Conservation (phyloP, 352 stramenopile genomes). For the Globisporangium apiculatum region DNA sequence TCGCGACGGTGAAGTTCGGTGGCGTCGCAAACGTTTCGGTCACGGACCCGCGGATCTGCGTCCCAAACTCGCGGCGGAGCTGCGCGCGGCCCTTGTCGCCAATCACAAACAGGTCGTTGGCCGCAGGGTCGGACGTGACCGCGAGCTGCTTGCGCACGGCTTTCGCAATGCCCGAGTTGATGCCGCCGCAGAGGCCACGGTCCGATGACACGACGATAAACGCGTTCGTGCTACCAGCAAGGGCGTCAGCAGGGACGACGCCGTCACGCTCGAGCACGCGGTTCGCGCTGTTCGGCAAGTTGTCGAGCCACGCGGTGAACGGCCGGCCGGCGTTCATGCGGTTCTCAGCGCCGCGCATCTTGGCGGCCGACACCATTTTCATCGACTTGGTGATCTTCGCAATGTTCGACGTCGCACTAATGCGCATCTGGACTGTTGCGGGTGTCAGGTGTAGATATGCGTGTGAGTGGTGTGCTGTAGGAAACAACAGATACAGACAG, state of each 20-base stretch:
- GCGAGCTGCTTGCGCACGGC: constrained; percentile 77
- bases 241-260: constrained; percentile 74
- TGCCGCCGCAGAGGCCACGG: constrained; percentile 97
- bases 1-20: constrained; percentile 91
- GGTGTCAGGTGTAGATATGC: not conserved
- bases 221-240: constrained; percentile 75
- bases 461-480: not conserved
- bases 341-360: constrained; percentile 97
- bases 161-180: constrained; percentile 97
- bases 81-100: constrained; percentile 96
- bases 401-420: constrained; percentile 98
- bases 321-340: constrained; percentile 77
- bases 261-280: constrained; percentile 86
- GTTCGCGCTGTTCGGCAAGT: constrained; percentile 67
- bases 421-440: constrained; percentile 89
- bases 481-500: not conserved
- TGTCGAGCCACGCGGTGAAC: constrained; percentile 80
- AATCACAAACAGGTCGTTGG: constrained; percentile 91
- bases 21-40: constrained; percentile 75
- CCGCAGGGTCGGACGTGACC: constrained; percentile 33
- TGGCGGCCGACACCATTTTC: constrained; percentile 99
- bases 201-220: constrained; percentile 97
- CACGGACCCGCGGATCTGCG: constrained; percentile 63
- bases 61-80: constrained; percentile 78
- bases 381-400: constrained; percentile 99